These are phyloP conservation scores for Boeremia lycopersici DNA, from an alignment of 2,329 filamentous ascomycete species.

Conservation along the genomic window DNA sequence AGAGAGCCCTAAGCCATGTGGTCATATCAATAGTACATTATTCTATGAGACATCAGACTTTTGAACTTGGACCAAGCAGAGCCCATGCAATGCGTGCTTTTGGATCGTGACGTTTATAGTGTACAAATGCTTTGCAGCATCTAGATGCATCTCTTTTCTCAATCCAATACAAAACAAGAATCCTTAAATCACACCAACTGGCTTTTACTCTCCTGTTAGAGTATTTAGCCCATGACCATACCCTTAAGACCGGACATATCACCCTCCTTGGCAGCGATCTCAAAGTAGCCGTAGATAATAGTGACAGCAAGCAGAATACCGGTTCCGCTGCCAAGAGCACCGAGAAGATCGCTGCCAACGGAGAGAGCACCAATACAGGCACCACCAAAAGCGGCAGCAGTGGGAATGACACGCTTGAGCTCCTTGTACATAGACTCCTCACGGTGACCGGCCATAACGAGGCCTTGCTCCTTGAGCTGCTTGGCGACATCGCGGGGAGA, in stretches of 20 bases:
- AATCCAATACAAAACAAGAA: slow-evolving; percentile 16
- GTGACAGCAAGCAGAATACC: slow-evolving; percentile 98
- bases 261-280: slow-evolving; percentile 98
- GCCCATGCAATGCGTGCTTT: slow-evolving; percentile 14
- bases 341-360: slow-evolving; percentile 92
- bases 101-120: slow-evolving; percentile 18
- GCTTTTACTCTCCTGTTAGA: background rate
- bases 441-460: slow-evolving; percentile 99
- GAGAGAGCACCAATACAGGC: slow-evolving; percentile 98
- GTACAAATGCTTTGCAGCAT: slow-evolving; percentile 20
- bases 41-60: slow-evolving; percentile 19
- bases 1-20: background rate
- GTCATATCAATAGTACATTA: slow-evolving; percentile 17
- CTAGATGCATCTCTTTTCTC: slow-evolving; percentile 13
- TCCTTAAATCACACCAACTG: background rate
- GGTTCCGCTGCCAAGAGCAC: slow-evolving; percentile 93
- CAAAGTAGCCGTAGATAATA: slow-evolving; percentile 99
- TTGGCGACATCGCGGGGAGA: slow-evolving; percentile 98
- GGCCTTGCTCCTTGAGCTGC: slow-evolving; percentile 99
- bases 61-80: slow-evolving; percentile 10
- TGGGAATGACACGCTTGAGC: slow-evolving; percentile 98
- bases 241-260: slow-evolving; percentile 81
- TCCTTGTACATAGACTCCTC: slow-evolving; percentile 99
- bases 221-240: slow-evolving; percentile 62
- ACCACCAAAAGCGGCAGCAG: slow-evolving; percentile 96